Evolutionary conservation across 345 rosid species (phyloP), one percentile per base, ranked within the genome.

Genomic region (Excoecaria cochinchinensis): DNA sequence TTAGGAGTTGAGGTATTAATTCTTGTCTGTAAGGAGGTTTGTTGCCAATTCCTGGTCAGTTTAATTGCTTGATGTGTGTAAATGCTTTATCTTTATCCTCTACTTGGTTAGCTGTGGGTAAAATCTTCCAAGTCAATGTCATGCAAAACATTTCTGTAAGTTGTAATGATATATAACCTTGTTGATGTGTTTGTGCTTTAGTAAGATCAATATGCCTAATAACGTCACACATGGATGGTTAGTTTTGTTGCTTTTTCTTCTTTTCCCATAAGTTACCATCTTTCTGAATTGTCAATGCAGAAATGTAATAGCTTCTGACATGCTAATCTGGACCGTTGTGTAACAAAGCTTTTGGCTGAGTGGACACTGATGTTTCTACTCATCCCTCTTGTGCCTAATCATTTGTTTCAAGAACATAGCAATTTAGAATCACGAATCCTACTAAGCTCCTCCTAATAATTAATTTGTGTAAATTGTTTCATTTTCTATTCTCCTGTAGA

Each of bases 1-100:
- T 77, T 95, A 72, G 99, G 94, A 75, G 86, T 90, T 71, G 99
- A 92, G 97, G 99, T 95, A 80, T 38, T 53, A 66, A 51, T 82
- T 63, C 60, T 61, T 31, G 2, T 31, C 31, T 31, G 2, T 31
- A 2, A 31, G 31, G 31, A 0, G 31, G 31, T 31, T 31, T 73
- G 14, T 36, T 74, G 65, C 38, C 40, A n/a, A 11, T 38, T 51
- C 70, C 14, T 76, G 71, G 9, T 50, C 40, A 70, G 5, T 57
- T 51, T 63, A 16, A 55, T 70, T 39, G 56, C 21, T 44, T 51
- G 64, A 38, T 50, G 24, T 16, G 17, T 62, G 36, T 19, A 24
- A 40, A 12, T 50, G 9, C 4, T 42, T 19, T 60, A n/a, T 57
- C 5, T 63, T 17, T n/a, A 62, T 62, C 64, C 51, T 74, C 48